Evolutionary conservation across 495 filamentous ascomycete genomes (phyloP).

Genomic region (Talaromyces borbonicus): DNA sequence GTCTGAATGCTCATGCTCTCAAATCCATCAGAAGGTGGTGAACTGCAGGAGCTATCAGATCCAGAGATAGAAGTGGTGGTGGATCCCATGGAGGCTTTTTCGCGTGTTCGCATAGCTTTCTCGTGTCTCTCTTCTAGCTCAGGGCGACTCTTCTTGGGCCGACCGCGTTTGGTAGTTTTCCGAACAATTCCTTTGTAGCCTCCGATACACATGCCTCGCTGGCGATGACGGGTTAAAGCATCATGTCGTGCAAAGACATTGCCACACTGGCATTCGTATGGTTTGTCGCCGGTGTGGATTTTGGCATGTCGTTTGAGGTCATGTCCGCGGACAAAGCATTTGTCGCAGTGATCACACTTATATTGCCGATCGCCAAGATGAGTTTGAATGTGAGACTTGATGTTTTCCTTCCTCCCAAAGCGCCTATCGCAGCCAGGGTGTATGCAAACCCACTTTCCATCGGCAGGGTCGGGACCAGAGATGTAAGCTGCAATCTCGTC

Average conservation of each 20-base stretch:
- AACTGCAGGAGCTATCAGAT: conserved; percentile 21
- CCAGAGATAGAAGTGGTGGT: conserved; percentile 24
- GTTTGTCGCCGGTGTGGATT: conserved; percentile 89
- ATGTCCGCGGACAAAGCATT: conserved; percentile 93
- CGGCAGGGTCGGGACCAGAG: conserved; percentile 60
- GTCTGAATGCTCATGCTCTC: conserved; percentile 37
- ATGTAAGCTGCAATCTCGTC: conserved; percentile 86
- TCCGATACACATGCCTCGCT: conserved; percentile 89
- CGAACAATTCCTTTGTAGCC: conserved; percentile 76
- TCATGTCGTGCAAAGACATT: conserved; percentile 89
- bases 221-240: conserved; percentile 85
- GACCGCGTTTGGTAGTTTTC: conserved; percentile 55
- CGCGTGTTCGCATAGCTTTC: conserved; percentile 46
- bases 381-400: conserved; percentile 94
- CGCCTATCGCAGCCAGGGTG: conserved; percentile 71
- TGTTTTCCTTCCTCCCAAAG: conserved; percentile 93
- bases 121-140: conserved; percentile 57
- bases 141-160: conserved; percentile 54
- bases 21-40: conserved; percentile 25
- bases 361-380: conserved; percentile 93
- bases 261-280: conserved; percentile 83
- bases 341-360: conserved; percentile 76
- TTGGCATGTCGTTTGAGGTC: conserved; percentile 95
- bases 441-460: conserved; percentile 75
- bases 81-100: conserved; percentile 32